phyloP scores from a whole-genome alignment of 2,329 filamentous ascomycete genomes.

The Talaromyces sp. region DNA sequence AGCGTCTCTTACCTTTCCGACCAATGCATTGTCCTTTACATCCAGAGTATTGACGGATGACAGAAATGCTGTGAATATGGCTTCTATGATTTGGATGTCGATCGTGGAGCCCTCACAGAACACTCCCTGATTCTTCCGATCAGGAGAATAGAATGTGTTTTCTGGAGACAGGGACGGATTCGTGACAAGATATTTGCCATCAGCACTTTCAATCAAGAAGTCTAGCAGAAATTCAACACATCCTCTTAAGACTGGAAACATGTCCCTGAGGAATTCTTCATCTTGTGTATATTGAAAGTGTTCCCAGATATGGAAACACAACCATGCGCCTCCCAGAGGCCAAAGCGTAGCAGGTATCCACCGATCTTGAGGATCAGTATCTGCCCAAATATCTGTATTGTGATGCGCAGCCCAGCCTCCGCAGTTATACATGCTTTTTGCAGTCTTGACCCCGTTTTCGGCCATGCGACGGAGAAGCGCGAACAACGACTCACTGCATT shows the following conservation, averaged over 20 bases:
- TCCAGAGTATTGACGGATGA: background rate
- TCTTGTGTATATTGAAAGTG: conserved; percentile 51
- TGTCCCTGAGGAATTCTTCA: conserved; percentile 15
- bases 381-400: conserved; percentile 57
- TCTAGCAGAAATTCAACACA: conserved; percentile 31
- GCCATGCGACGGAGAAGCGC: conserved; percentile 25
- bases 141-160: background rate
- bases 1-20: conserved; percentile 12
- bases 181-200: conserved; percentile 25
- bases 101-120: conserved; percentile 9
- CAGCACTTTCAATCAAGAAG: conserved; percentile 27
- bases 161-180: conserved; percentile 12
- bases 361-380: conserved; percentile 49
- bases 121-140: background rate
- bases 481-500: conserved; percentile 42
- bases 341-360: conserved; percentile 36
- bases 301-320: conserved; percentile 58
- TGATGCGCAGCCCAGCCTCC: conserved; percentile 55
- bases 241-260: conserved; percentile 28
- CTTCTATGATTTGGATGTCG: conserved; percentile 16
- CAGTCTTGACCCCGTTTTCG: conserved; percentile 48
- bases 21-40: conserved; percentile 14
- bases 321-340: conserved; percentile 52
- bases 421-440: conserved; percentile 51
- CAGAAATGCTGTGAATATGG: background rate